phyloP scores from a whole-genome alignment of 1,284 basidiomycete species.

The Mycena citricolor region DNA sequence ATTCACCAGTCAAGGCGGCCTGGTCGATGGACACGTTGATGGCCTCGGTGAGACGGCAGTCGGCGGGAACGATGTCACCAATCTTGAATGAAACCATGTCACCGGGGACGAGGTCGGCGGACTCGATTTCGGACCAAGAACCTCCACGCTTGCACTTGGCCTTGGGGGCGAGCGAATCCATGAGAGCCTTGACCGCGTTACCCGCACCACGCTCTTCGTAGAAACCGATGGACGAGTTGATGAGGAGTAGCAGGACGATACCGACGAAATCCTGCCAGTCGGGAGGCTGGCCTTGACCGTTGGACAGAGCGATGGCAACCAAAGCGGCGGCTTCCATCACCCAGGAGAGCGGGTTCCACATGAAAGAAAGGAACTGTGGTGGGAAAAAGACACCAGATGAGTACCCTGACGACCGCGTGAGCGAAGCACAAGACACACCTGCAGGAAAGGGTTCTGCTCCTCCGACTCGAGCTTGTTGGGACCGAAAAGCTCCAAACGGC shows the following conservation, averaged over 20 bases:
- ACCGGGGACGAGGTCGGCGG: slow-evolving; percentile 85
- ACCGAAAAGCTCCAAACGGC: slow-evolving; percentile 93
- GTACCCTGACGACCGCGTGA: too few relatives aligned
- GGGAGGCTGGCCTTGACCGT: slow-evolving; percentile 83
- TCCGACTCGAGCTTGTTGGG: slow-evolving; percentile 94
- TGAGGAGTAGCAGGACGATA: slow-evolving; percentile 88
- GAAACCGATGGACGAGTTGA: slow-evolving; percentile 98
- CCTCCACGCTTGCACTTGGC: slow-evolving; percentile 88
- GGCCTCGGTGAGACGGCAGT: slow-evolving; percentile 92
- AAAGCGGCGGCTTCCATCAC: slow-evolving; percentile 99
- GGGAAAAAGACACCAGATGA: slow-evolving; percentile 3
- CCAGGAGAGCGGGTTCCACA: slow-evolving; percentile 99
- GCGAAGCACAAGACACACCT: slow-evolving; percentile 46
- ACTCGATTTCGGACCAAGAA: slow-evolving; percentile 86
- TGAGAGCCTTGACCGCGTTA: slow-evolving; percentile 98
- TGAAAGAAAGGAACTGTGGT: slow-evolving; percentile 88
- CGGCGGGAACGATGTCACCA: slow-evolving; percentile 94
- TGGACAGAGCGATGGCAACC: slow-evolving; percentile 95
- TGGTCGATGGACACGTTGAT: slow-evolving; percentile 97
- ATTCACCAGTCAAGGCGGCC: slow-evolving; percentile 95
- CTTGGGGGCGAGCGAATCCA: slow-evolving; percentile 98
- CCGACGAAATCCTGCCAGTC: slow-evolving; percentile 98
- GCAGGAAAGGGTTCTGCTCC: slow-evolving; percentile 84
- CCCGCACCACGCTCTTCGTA: slow-evolving; percentile 97
- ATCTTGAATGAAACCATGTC: slow-evolving; percentile 97